These are phyloP conservation scores for Emericellopsis atlantica DNA, from an alignment of 2,329 filamentous ascomycete genomes.

Conservation along the genomic window DNA sequence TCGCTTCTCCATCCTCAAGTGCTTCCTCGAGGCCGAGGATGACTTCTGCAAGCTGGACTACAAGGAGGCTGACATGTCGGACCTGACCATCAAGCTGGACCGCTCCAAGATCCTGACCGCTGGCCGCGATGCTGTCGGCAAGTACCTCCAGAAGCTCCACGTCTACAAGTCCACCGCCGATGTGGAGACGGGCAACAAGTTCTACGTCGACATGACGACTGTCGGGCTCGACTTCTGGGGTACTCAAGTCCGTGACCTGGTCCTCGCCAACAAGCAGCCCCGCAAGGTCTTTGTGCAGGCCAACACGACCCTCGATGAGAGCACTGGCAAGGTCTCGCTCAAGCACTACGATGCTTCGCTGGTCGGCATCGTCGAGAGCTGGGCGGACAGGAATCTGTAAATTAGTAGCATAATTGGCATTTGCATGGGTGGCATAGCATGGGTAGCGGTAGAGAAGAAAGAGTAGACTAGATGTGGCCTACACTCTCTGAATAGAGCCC, in stretches of 20 bases:
- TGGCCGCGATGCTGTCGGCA: conserved; percentile 69
- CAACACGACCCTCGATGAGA: conserved; percentile 64
- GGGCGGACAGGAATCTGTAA: conserved; percentile 48
- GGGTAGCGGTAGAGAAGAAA: neutral
- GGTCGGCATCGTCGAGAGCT: conserved; percentile 76
- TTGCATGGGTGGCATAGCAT: neutral
- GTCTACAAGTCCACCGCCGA: conserved; percentile 89
- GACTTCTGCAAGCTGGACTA: conserved; percentile 78
- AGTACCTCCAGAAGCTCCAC: conserved; percentile 83
- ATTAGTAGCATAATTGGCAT: neutral
- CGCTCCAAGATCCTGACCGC: conserved; percentile 75
- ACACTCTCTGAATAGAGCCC: neutral
- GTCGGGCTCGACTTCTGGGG: conserved; percentile 79
- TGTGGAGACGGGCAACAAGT: conserved; percentile 58
- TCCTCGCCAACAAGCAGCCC: conserved; percentile 68
- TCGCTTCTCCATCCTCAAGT: conserved; percentile 75
- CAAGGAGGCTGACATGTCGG: conserved; percentile 59
- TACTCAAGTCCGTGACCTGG: conserved; percentile 62
- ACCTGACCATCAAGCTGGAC: conserved; percentile 73
- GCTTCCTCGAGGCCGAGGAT: conserved; percentile 74
- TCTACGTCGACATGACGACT: conserved; percentile 74
- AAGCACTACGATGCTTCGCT: conserved; percentile 77
- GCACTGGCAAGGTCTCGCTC: conserved; percentile 57
- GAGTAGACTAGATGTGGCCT: neutral
- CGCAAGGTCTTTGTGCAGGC: conserved; percentile 88